A percentile compares a stretch with the other conserved stretches of the same genome.
phyloP scores from a whole-genome alignment of 257 asterid genomes.

The Scutellaria barbata region DNA sequence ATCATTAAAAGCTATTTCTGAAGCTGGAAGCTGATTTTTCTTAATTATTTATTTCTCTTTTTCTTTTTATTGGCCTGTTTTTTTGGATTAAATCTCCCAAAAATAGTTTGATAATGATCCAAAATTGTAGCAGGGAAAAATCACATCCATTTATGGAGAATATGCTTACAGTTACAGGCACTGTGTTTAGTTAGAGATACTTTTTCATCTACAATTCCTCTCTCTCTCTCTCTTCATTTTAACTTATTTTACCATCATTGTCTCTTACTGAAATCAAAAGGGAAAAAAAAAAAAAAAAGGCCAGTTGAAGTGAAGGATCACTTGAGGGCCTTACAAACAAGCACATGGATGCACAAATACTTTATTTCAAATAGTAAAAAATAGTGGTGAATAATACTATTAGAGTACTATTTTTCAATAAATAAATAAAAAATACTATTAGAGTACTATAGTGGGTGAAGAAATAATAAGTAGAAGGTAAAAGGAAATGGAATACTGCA shows the following conservation, averaged over 20 bases:
- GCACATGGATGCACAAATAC: too few relatives aligned
- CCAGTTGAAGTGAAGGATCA: not conserved
- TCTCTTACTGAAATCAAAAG: not conserved
- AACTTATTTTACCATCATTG: not conserved
- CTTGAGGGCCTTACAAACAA: conserved; percentile 13
- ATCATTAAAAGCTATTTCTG: conserved; percentile 81
- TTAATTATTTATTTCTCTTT: not conserved
- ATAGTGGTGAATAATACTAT: too few relatives aligned
- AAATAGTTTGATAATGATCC: conserved; percentile 12
- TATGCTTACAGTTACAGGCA: conserved; percentile 20
- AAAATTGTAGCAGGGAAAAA: conserved; percentile 28
- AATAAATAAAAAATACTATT: too few relatives aligned
- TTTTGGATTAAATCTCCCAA: conserved; percentile 26
- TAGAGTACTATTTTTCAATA: too few relatives aligned
- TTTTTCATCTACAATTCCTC: conserved; percentile 3
- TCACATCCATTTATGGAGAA: conserved; percentile 33
- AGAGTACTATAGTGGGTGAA: too few relatives aligned
- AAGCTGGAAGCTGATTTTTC: conserved; percentile 59
- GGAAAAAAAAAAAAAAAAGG: not conserved
- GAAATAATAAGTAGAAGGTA: too few relatives aligned
- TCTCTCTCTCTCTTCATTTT: not conserved
- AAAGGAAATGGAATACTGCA: too few relatives aligned
- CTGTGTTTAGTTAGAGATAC: conserved; percentile 28
- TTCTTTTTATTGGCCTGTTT: conserved; percentile 7
- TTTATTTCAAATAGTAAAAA: not conserved